Evolutionary conservation across 2,329 filamentous ascomycete species (phyloP).

Genomic region (Cadophora gregata): DNA sequence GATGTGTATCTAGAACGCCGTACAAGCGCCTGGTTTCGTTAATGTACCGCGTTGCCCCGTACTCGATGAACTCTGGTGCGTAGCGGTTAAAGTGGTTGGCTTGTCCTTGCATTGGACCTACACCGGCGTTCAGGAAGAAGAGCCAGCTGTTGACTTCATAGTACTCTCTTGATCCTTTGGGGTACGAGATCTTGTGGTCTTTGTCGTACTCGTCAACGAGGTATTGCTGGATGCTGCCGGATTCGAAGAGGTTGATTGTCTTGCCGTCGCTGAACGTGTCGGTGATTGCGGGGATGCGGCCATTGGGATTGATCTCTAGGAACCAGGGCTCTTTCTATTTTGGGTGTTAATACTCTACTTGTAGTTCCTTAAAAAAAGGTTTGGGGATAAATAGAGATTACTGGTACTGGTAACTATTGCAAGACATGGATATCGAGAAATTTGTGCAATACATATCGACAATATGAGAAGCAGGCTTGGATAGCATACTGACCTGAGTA

Average conservation of each 20-base stretch:
- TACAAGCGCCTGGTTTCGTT: constrained; percentile 88
- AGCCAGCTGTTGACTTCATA: constrained; percentile 81
- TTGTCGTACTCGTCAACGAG: constrained; percentile 81
- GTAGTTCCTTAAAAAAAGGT: no score
- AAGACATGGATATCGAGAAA: no score
- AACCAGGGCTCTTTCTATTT: constrained; percentile 79
- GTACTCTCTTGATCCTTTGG: constrained; percentile 72
- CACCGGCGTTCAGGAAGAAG: constrained; percentile 78
- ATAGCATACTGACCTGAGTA: constrained; percentile 37
- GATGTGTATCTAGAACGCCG: constrained; percentile 74
- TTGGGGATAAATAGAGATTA: neutral
- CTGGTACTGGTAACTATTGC: no score
- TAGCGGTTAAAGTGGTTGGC: constrained; percentile 85
- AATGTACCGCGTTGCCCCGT: constrained; percentile 80
- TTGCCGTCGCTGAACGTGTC: constrained; percentile 78
- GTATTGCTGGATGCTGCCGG: constrained; percentile 83
- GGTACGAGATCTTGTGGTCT: constrained; percentile 83
- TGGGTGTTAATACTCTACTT: neutral
- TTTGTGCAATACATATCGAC: neutral
- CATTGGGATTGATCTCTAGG: constrained; percentile 90
- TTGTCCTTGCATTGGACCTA: constrained; percentile 71
- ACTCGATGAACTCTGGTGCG: constrained; percentile 81
- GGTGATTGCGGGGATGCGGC: constrained; percentile 85
- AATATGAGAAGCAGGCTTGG: neutral
- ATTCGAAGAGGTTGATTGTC: constrained; percentile 80